A percentile compares a stretch with the other conserved stretches of the same genome.
phyloP scores from a whole-genome alignment of 306 rosid species.

The Gynostemma pentaphyllum region DNA sequence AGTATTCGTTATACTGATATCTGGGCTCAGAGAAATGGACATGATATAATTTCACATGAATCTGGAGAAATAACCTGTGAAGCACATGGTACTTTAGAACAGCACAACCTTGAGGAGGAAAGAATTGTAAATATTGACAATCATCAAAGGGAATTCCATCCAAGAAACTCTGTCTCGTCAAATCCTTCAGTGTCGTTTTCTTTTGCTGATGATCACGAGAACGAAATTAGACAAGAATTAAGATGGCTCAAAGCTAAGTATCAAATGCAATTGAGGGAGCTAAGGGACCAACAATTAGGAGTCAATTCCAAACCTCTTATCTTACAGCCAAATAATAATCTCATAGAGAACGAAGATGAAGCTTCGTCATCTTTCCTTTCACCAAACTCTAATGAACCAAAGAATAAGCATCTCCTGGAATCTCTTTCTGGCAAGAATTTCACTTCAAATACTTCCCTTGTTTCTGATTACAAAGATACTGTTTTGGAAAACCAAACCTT shows the following conservation, averaged over 20 bases:
- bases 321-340: slow-evolving; percentile 18
- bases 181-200: slow-evolving; percentile 16
- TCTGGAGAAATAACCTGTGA: background rate
- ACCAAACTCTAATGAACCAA: slow-evolving; percentile 11
- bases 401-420: slow-evolving; percentile 12
- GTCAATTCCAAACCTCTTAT: slow-evolving; percentile 25
- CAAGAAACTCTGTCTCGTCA: slow-evolving; percentile 20
- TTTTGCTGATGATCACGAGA: slow-evolving; percentile 41
- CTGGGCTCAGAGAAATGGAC: slow-evolving; percentile 70
- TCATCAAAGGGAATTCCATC: slow-evolving; percentile 15
- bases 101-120: slow-evolving; percentile 29
- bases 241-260: slow-evolving; percentile 98
- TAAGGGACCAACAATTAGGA: slow-evolving; percentile 58
- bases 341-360: slow-evolving; percentile 10
- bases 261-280: slow-evolving; percentile 84
- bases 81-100: background rate
- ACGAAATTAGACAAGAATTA: slow-evolving; percentile 86
- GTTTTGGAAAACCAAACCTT: slow-evolving; percentile 19
- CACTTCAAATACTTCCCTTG: slow-evolving; percentile 5
- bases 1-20: slow-evolving; percentile 55
- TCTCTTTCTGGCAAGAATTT: background rate
- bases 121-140: slow-evolving; percentile 26
- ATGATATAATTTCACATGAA: background rate
- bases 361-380: slow-evolving; percentile 10
- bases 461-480: slow-evolving; percentile 21